Base-by-base conservation (phyloP, 352 stramenopile species). In the Phytopythium litorale region DNA sequence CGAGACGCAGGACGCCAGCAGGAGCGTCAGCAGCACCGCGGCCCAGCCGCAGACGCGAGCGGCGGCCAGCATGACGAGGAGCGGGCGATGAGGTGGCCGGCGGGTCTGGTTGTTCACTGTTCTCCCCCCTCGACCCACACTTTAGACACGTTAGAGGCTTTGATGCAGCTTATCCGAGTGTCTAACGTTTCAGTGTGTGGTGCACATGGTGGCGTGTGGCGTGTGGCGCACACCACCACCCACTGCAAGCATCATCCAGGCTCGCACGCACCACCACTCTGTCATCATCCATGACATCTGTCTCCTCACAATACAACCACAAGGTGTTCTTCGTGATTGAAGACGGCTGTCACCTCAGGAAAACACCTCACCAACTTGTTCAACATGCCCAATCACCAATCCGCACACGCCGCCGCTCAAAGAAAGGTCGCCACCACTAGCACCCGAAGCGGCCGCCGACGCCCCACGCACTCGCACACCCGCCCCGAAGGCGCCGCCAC, bases 1-100 rank as follows among this genome's bases (percentile, higher is more conserved):
- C 66, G 43, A 64, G 8, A 56, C 53, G 23, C 46, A 67, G 18
- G 68, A 62, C 42, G 61, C 63, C 48, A 84, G 61, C 49, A 81
- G 59, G 38, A 81, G 64, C 66, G 65, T 25, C 51, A 57, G 30
- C 28, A 57, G 33, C 30, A 42, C 16, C 30, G 32, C 28, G 30
- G 51, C 51, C 51, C 28, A 43, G 28, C 51, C 28, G 21, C 30
- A 19, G 23, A 54, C 51, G 32, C 28, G 30, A 28, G 18, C 51
- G 32, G 28, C 51, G 19, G 28, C 51, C 28, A 57, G 51, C 51
- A 43, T 57, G 51, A 15, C n/a, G 50, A 46, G 40, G 40, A 46
- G 40, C 40, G 40, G 18, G 40, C 15, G 19, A 49, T 33, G 25
- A 54, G 48, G 48, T 35, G 51, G 51, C 51, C 28, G 32, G 51